These are phyloP conservation scores for Saccharomycopsis oosterbeekiorum DNA, from an alignment of 805 yeast species.

Conservation along the genomic window DNA sequence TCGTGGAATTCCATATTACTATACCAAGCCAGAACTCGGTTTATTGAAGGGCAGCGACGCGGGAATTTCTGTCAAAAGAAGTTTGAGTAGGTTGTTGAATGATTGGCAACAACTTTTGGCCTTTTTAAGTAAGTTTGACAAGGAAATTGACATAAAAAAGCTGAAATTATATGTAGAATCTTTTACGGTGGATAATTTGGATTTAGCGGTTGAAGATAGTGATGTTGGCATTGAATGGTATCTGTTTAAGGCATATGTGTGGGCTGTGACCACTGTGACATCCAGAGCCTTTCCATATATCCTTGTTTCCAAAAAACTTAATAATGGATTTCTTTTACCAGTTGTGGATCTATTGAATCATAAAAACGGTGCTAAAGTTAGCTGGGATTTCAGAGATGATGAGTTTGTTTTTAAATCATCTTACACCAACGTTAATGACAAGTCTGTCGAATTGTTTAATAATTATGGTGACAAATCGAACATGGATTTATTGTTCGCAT, in stretches of 20 bases:
- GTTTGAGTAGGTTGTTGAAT: conserved; percentile 35
- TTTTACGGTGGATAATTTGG: conserved; percentile 35
- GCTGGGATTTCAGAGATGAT: conserved; percentile 40
- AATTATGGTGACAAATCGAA: conserved; percentile 86
- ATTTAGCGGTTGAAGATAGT: conserved; percentile 31
- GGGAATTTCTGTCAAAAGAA: conserved; percentile 41
- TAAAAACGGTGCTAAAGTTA: conserved; percentile 45
- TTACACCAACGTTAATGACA: not conserved
- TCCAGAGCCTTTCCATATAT: conserved; percentile 78
- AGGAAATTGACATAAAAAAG: conserved; percentile 17
- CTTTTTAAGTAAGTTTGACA: not conserved
- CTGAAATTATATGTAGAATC: conserved; percentile 1
- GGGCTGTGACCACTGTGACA: conserved; percentile 64
- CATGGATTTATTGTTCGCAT: conserved; percentile 69
- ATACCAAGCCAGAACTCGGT: conserved; percentile 43
- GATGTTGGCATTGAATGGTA: conserved; percentile 38
- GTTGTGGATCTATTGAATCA: conserved; percentile 76
- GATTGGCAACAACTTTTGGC: conserved; percentile 43
- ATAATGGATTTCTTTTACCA: conserved; percentile 56
- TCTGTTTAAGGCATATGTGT: conserved; percentile 55
- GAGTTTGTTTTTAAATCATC: conserved; percentile 15
- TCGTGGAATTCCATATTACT: conserved; percentile 53
- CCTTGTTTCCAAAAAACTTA: conserved; percentile 33
- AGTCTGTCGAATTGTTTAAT: conserved; percentile 51
- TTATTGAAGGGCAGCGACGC: conserved; percentile 62